Percentiles rank a stretch among this genome's conserved stretches.
Evolutionary conservation across 495 filamentous ascomycete genomes (phyloP).

Genomic region (Aspergillus indologenus): DNA sequence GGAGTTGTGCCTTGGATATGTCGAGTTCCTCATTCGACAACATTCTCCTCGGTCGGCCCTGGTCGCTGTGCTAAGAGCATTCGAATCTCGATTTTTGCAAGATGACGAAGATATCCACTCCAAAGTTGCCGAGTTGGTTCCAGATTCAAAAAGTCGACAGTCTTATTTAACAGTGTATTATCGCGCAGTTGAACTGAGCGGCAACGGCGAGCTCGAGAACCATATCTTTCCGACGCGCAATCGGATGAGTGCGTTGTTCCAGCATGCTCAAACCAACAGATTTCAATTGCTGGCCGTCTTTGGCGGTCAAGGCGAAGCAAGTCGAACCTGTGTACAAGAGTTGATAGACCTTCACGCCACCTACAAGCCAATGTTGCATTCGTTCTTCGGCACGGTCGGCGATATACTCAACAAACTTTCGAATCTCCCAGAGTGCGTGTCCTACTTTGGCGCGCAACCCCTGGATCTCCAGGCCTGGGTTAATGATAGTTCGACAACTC

Average conservation of each 20-base stretch:
- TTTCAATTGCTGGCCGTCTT: constrained; percentile 25
- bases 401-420: constrained; percentile 19
- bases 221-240: neutral
- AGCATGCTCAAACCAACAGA: constrained; percentile 14
- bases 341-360: constrained; percentile 20
- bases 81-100: constrained; percentile 18
- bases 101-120: constrained; percentile 22
- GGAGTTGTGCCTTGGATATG: constrained; percentile 12
- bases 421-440: constrained; percentile 4
- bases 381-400: constrained; percentile 14
- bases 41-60: neutral
- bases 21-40: constrained; percentile 16
- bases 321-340: constrained; percentile 21
- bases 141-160: constrained; percentile 7
- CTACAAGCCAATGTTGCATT: constrained; percentile 20
- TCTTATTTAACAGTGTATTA: constrained; percentile 20
- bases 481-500: constrained; percentile 10
- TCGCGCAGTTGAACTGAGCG: constrained; percentile 10
- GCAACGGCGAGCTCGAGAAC: neutral
- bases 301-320: constrained; percentile 26
- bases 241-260: constrained; percentile 14
- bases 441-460: constrained; percentile 10
- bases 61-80: constrained; percentile 6
- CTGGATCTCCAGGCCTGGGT: constrained; percentile 27
- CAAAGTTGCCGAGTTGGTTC: constrained; percentile 7